Evolutionary conservation across 257 asterid species (phyloP).

Genomic region (Gentiana macrophylla): DNA sequence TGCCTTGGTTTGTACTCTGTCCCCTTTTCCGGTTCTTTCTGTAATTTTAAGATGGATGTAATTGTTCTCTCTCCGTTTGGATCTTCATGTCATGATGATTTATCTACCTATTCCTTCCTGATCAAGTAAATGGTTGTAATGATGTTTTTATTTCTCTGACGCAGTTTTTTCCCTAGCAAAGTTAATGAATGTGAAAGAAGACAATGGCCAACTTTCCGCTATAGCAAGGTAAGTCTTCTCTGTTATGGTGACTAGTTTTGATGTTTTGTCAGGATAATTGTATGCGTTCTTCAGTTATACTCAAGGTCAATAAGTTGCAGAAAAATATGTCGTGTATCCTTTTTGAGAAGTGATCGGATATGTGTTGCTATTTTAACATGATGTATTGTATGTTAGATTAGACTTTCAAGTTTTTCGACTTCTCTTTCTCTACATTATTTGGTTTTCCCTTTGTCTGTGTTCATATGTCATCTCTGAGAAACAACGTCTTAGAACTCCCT

Average conservation of each 20-base stretch:
- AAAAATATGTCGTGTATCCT: too few species aligned
- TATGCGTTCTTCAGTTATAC: too few species aligned
- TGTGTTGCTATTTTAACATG: too few species aligned
- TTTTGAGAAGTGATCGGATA: too few species aligned
- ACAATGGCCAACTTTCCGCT: slow-evolving; percentile 74
- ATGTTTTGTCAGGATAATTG: not conserved
- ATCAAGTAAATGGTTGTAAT: not conserved
- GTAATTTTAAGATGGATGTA: not conserved
- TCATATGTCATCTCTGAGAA: too few species aligned
- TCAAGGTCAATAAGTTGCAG: too few species aligned
- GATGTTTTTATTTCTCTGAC: slow-evolving; percentile 2
- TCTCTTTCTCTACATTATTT: too few species aligned
- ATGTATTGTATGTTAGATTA: too few species aligned
- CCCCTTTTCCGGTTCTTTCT: not conserved
- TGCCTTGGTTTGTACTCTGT: slow-evolving; percentile 85
- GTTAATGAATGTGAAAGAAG: slow-evolving; percentile 95
- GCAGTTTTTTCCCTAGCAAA: slow-evolving; percentile 93
- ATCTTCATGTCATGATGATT: not conserved
- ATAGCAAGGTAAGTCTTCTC: slow-evolving; percentile 64
- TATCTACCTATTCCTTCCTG: not conserved
- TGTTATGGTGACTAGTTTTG: not conserved
- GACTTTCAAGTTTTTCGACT: too few species aligned
- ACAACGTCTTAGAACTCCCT: too few species aligned
- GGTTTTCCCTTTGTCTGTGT: too few species aligned
- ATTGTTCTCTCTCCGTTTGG: not conserved